phyloP scores from a whole-genome alignment of 306 rosid genomes.

The Medicago truncatula region MtrunA17r5.0-ANR NC_053048.1:47369501-47370000 shows the following conservation, averaged over 20 bases:
- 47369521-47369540: neutral
- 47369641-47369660: too few relatives aligned
- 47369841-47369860: neutral
- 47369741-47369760: neutral
- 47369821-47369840: neutral
- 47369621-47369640: too few relatives aligned
- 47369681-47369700: too few relatives aligned
- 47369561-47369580: neutral
- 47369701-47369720: too few relatives aligned
- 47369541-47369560: neutral
- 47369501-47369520: slow-evolving; percentile 52
- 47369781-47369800: neutral
- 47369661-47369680: too few relatives aligned
- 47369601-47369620: too few relatives aligned
- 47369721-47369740: too few relatives aligned
- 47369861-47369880: neutral
- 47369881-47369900: neutral
- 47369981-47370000: neutral
- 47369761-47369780: neutral
- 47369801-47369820: neutral
- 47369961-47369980: neutral
- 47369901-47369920: neutral
- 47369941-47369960: too few relatives aligned
- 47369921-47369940: neutral
- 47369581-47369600: neutral